A percentile compares a stretch with the other conserved stretches of the same genome.
Evolutionary conservation across 192 early-diverging fungal species (phyloP).

Genomic region (Coemansia sp.): DNA sequence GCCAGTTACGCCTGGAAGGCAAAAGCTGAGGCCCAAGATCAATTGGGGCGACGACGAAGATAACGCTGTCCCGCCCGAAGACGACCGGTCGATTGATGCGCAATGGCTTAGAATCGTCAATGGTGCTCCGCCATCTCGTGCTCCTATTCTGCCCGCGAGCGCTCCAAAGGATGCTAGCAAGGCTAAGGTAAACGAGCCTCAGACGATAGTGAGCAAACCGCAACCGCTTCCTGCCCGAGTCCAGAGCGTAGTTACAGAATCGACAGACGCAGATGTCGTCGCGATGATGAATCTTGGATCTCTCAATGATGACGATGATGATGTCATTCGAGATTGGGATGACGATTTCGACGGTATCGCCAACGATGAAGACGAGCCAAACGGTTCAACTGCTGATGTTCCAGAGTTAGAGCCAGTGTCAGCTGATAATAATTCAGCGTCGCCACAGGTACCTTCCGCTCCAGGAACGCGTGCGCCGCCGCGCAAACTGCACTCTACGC

Average conservation of each 20-base stretch:
- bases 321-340: not conserved
- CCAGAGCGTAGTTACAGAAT: not conserved
- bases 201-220: not conserved
- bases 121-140: slow-evolving; percentile 42
- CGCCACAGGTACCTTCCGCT: not conserved
- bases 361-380: not conserved
- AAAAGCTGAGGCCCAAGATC: slow-evolving; percentile 34
- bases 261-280: not conserved
- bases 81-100: slow-evolving; percentile 42
- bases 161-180: not conserved
- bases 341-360: not conserved
- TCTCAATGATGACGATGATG: not conserved
- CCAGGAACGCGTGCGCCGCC: slow-evolving; percentile 27
- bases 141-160: not conserved
- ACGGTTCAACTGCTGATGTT: not conserved
- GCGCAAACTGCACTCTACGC: slow-evolving; percentile 22
- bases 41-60: slow-evolving; percentile 54
- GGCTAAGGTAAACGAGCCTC: not conserved
- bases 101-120: slow-evolving; percentile 57
- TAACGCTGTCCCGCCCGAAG: slow-evolving; percentile 18
- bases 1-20: slow-evolving; percentile 27
- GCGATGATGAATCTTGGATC: not conserved
- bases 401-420: not conserved
- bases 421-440: not conserved
- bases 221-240: not conserved